phyloP scores from a whole-genome alignment of 2,329 filamentous ascomycete species.

The Westerdykella ornata region DNA sequence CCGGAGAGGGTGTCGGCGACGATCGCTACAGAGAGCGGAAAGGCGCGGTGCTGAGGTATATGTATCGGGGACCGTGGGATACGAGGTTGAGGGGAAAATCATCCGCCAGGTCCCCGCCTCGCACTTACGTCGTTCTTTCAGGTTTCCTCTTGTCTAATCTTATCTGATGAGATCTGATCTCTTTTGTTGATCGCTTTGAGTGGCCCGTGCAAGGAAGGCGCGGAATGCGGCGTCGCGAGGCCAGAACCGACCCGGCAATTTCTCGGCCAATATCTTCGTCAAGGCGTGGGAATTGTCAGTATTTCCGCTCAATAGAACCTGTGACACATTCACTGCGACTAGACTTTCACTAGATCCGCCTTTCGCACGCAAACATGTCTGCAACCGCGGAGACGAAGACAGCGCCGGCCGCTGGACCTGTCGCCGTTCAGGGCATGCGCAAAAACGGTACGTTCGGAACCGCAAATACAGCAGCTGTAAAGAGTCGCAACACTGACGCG shows the following conservation, averaged over 20 bases:
- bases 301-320: too few species aligned
- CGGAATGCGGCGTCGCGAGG: too few species aligned
- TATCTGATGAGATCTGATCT: background rate
- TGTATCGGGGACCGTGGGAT: too few species aligned
- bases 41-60: conserved; percentile 8
- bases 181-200: background rate
- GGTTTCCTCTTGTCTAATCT: too few species aligned
- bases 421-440: conserved; percentile 56
- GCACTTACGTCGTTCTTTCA: too few species aligned
- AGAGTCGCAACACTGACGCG: background rate
- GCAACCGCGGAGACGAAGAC: conserved; percentile 38
- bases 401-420: conserved; percentile 32
- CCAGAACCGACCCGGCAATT: conserved; percentile 10
- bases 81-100: too few species aligned
- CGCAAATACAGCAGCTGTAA: conserved; percentile 10
- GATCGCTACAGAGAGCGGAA: conserved; percentile 13
- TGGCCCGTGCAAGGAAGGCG: too few species aligned
- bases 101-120: too few species aligned
- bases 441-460: conserved; percentile 62
- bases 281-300: background rate
- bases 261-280: conserved; percentile 7
- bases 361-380: conserved; percentile 21
- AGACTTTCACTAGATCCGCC: background rate
- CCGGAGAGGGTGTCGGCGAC: conserved; percentile 2
- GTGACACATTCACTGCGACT: too few species aligned